These are phyloP conservation scores for Erodium trifolium DNA, from an alignment of 441 rosid genomes.

Conservation along the genomic window DNA sequence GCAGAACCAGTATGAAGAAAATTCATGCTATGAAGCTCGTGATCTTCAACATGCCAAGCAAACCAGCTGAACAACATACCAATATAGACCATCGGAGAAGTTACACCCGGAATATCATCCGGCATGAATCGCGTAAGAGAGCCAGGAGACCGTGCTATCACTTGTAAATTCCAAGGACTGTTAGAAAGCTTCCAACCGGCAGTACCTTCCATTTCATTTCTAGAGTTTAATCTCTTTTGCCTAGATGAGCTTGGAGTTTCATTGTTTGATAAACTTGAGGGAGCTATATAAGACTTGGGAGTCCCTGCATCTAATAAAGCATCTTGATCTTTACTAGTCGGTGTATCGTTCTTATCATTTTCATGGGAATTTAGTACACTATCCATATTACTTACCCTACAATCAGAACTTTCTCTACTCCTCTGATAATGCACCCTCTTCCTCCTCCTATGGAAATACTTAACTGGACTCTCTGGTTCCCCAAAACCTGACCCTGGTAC, in stretches of 20 bases:
- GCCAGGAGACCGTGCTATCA: conserved; percentile 89
- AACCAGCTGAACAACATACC: conserved; percentile 99
- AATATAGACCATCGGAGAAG: conserved; percentile 94
- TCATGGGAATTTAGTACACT: conserved; percentile 16
- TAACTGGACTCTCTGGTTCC: conserved; percentile 63
- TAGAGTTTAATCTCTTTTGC: conserved; percentile 31
- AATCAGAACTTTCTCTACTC: conserved; percentile 33
- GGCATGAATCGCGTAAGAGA: conserved; percentile 99
- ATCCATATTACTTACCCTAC: conserved; percentile 26
- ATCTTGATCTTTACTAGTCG: conserved; percentile 22
- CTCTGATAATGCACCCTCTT: conserved; percentile 60
- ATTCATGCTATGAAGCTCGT: conserved; percentile 98
- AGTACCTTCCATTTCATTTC: conserved; percentile 71
- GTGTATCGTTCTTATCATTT: conserved; percentile 25
- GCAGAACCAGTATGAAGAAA: conserved; percentile 92
- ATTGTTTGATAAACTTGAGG: conserved; percentile 27
- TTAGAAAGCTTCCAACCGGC: conserved; percentile 99
- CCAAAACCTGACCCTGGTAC: conserved; percentile 97
- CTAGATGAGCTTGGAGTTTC: conserved; percentile 35
- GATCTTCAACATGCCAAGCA: conserved; percentile 99
- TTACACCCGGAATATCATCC: conserved; percentile 98
- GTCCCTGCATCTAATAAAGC: conserved; percentile 21
- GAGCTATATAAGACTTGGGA: conserved; percentile 23
- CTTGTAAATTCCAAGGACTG: conserved; percentile 97
- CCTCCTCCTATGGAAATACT: conserved; percentile 60